These are phyloP conservation scores for Saxophila tyrrhenica DNA, from an alignment of 495 filamentous ascomycete genomes.

Conservation along the genomic window DNA sequence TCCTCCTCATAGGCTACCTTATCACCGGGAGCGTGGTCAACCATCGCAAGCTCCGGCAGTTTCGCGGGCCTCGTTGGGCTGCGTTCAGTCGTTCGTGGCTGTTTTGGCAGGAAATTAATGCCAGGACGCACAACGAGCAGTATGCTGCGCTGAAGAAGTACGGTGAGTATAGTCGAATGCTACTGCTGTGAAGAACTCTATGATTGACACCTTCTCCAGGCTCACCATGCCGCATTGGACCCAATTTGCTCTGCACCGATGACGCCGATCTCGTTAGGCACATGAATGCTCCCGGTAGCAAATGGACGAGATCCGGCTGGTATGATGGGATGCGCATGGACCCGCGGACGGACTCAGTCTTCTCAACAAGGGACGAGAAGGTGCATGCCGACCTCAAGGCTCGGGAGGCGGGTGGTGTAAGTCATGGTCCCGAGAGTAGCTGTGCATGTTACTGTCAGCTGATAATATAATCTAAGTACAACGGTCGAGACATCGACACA, in stretches of 20 bases:
- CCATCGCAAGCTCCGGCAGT: slow-evolving; percentile 1
- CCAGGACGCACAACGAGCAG: not conserved
- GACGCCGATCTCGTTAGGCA: slow-evolving; percentile 22
- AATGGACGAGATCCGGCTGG: slow-evolving; percentile 21
- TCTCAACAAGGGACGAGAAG: slow-evolving; percentile 22
- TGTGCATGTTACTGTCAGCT: too few relatives aligned
- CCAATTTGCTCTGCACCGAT: slow-evolving; percentile 24
- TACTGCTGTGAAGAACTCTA: not conserved
- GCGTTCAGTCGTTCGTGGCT: not conserved
- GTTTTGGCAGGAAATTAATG: not conserved
- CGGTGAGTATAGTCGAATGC: not conserved
- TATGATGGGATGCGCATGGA: slow-evolving; percentile 22
- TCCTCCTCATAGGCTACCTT: not conserved
- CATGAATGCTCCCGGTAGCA: slow-evolving; percentile 22
- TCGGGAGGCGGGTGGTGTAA: slow-evolving; percentile 21
- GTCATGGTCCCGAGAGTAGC: not conserved
- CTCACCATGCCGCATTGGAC: slow-evolving; percentile 21
- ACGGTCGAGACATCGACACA: slow-evolving; percentile 22
- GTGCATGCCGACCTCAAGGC: slow-evolving; percentile 21
- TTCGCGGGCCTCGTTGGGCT: not conserved
- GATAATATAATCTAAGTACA: slow-evolving; percentile 14
- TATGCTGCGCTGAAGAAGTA: not conserved
- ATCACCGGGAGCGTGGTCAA: not conserved
- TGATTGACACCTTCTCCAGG: too few relatives aligned
- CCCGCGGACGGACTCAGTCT: slow-evolving; percentile 22